Evolutionary conservation across 306 rosid species (phyloP), one percentile per base, ranked within the genome.

Genomic region (Prunus mira): DNA sequence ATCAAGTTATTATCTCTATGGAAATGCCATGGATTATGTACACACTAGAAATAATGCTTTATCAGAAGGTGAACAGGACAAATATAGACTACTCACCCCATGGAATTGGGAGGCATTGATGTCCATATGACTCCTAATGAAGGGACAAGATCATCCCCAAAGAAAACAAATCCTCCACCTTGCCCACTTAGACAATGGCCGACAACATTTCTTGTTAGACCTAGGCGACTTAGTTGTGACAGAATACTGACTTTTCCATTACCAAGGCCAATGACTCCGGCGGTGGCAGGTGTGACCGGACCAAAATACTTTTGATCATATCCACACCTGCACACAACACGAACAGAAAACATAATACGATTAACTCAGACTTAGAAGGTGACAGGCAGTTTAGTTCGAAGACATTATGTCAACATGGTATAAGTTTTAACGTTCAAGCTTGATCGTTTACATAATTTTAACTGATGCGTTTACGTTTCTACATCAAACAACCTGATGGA

Each of bases 261-360:
- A 15, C 96, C 96, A 30, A 94, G 94, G 60, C 98, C 98, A 25
- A 94, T 85, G n/a, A 94, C 91, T 51, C 98, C 96, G 0, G 84
- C 83, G 3, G 88, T 83, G 7, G 87, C 25, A 30, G 87, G 77
- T 0, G 82, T 14, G 62, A 56, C 84, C 27, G 76, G 22, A 57
- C 82, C 82, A 3, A 51, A 1, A 76, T 67, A 27, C 18, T 17
- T 18, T 60, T 86, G 97, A 82, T 94, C 87, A 81, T 83, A 85
- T 65, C 97, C 97, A 74, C 98, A 91, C 74, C 98, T 94, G 83
- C 12, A 71, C 60, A 68, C 46, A 77, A 22, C 49, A 62, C 9
- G 47, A 74, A 77, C 60, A 58, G 13, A 50, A 73, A 20, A 22
- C 25, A 41, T 22, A 12, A 49, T 1, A 49, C 1, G 41, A 58